A percentile compares a stretch with the other conserved stretches of the same genome.
Evolutionary conservation across 1,139 yeast genomes (phyloP).

Genomic region (Taiozyma sp.): DNA sequence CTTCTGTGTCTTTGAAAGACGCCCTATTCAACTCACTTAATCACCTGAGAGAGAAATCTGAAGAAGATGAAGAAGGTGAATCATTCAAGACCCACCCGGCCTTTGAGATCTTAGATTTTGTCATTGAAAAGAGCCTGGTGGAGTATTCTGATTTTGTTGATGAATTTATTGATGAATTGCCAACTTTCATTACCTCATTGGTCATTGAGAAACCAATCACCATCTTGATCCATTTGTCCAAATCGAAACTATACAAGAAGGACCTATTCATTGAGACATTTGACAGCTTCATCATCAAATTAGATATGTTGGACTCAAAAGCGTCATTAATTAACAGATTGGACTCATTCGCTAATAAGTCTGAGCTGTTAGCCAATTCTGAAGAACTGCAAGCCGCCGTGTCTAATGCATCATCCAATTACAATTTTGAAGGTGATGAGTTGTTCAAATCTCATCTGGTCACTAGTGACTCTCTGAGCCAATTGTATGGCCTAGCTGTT

Average conservation of each 20-base stretch:
- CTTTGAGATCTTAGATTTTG: conserved; percentile 23
- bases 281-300: conserved; percentile 24
- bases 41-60: conserved; percentile 11
- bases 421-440: conserved; percentile 23
- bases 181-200: conserved; percentile 26
- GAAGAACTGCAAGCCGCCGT: conserved; percentile 27
- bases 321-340: conserved; percentile 17
- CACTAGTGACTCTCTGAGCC: conserved; percentile 26
- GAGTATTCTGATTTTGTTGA: conserved; percentile 21
- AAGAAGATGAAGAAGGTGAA: conserved; percentile 22
- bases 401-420: conserved; percentile 24
- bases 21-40: conserved; percentile 8
- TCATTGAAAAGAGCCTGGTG: conserved; percentile 21
- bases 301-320: conserved; percentile 17
- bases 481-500: conserved; percentile 26
- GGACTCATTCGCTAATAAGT: conserved; percentile 16
- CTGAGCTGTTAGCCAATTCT: conserved; percentile 20
- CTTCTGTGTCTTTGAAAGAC: conserved; percentile 3
- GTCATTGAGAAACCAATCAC: conserved; percentile 25
- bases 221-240: conserved; percentile 26
- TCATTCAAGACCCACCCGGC: conserved; percentile 20
- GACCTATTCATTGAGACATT: conserved; percentile 24
- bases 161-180: conserved; percentile 27
- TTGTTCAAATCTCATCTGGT: conserved; percentile 27
- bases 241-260: conserved; percentile 20